Evolutionary conservation across 805 yeast genomes (phyloP).

Genomic region (Candida multigemmis): DNA sequence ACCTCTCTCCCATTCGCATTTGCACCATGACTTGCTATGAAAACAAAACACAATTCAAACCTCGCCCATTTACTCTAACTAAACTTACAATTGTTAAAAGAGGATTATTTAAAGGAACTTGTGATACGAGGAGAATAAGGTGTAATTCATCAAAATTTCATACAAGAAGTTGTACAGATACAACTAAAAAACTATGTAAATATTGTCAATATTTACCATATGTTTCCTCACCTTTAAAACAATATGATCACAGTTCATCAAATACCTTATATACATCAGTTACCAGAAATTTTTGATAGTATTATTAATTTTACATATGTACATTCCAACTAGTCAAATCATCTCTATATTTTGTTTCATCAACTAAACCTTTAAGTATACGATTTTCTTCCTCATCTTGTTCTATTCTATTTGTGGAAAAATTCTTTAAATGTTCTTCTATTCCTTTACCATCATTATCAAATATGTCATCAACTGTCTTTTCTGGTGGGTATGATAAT

Average conservation of each 20-base stretch:
- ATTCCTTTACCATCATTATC: conserved; percentile 30
- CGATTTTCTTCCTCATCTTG: conserved; percentile 12
- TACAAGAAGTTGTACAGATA: conserved; percentile 2
- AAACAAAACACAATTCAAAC: conserved; percentile 4
- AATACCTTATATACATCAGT: background rate
- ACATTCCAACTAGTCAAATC: conserved; percentile 28
- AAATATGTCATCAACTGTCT: conserved; percentile 67
- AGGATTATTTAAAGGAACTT: conserved; percentile 5
- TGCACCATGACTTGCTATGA: no score
- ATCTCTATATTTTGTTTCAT: conserved; percentile 24
- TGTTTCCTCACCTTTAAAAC: conserved; percentile 8
- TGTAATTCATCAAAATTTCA: no score
- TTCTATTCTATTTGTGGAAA: conserved; percentile 7
- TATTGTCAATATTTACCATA: conserved; percentile 9
- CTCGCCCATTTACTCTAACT: conserved; percentile 1
- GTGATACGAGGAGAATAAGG: conserved; percentile 6
- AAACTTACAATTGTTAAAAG: no score
- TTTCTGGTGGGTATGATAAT: conserved; percentile 54
- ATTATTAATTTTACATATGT: background rate
- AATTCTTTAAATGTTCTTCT: conserved; percentile 7
- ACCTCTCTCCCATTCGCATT: no score
- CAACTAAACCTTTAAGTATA: conserved; percentile 29
- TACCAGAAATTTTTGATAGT: background rate
- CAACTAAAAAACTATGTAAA: conserved; percentile 3
- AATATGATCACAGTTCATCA: no score